Conservation (phyloP, 2,329 filamentous ascomycete genomes). For the Venturia carpophila region DNA sequence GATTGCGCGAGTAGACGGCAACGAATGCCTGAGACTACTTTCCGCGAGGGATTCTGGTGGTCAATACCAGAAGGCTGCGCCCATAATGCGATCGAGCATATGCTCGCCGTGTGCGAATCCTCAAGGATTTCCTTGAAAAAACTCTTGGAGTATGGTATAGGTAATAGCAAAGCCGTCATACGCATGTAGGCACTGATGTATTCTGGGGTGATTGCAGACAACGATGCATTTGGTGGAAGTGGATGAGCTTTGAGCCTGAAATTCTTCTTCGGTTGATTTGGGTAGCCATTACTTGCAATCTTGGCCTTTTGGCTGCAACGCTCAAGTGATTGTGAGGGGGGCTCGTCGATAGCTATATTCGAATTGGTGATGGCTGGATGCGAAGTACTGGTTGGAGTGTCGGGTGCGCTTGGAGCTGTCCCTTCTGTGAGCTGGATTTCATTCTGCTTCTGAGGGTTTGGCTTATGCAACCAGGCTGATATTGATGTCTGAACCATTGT, state of each 20-base stretch:
- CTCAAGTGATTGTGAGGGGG: neutral
- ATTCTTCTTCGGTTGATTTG: neutral
- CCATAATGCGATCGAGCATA: slow-evolving; percentile 55
- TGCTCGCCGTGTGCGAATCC: slow-evolving; percentile 43
- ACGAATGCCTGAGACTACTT: slow-evolving; percentile 40
- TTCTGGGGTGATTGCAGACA: slow-evolving; percentile 45
- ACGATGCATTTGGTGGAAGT: slow-evolving; percentile 43
- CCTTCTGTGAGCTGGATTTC: neutral
- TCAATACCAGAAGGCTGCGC: slow-evolving; percentile 35
- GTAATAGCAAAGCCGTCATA: slow-evolving; percentile 51
- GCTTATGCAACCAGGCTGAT: slow-evolving; percentile 41
- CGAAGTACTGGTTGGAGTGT: slow-evolving; percentile 19
- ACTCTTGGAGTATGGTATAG: slow-evolving; percentile 52
- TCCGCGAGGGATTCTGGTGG: slow-evolving; percentile 28
- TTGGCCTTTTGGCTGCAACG: neutral
- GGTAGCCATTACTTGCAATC: neutral
- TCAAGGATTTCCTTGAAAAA: slow-evolving; percentile 55
- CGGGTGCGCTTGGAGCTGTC: slow-evolving; percentile 24
- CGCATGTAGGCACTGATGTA: slow-evolving; percentile 50
- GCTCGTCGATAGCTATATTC: neutral
- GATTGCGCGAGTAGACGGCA: slow-evolving; percentile 35
- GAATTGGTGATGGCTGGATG: slow-evolving; percentile 22
- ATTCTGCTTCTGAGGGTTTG: slow-evolving; percentile 22
- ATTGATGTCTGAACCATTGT: slow-evolving; percentile 40
- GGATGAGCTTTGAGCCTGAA: slow-evolving; percentile 18